Conservation (phyloP, 331 rosid species). For the Quercus lobata region DNA sequence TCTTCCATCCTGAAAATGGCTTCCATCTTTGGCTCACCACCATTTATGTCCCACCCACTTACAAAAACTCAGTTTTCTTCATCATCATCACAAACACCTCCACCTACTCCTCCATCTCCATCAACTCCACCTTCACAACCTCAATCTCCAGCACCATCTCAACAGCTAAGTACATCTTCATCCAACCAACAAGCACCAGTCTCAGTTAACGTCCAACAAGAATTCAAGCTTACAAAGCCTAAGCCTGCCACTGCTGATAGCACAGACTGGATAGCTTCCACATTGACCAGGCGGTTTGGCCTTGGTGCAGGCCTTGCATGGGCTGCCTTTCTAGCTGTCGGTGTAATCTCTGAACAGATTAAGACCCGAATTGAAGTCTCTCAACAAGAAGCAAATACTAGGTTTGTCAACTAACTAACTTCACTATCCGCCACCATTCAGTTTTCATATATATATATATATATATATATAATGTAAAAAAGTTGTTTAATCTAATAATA, state of each 20-base stretch:
- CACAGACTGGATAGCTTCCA: constrained; percentile 90
- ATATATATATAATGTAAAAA: too few species aligned
- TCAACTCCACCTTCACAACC: constrained; percentile 45
- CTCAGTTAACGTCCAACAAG: constrained; percentile 36
- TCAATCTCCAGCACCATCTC: constrained; percentile 36
- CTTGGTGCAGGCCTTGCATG: constrained; percentile 97
- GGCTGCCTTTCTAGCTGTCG: constrained; percentile 80
- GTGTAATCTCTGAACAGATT: constrained; percentile 86
- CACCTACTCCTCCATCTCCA: constrained; percentile 53
- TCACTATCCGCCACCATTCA: not conserved
- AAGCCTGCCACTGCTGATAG: constrained; percentile 52
- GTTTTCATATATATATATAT: not conserved
- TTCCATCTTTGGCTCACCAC: constrained; percentile 60
- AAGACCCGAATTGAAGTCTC: constrained; percentile 91
- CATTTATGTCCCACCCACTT: constrained; percentile 58
- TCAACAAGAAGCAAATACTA: constrained; percentile 74
- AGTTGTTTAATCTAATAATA: too few species aligned
- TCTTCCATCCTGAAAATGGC: constrained; percentile 51
- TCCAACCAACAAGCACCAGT: constrained; percentile 39
- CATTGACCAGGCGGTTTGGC: constrained; percentile 80
- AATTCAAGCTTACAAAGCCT: constrained; percentile 33
- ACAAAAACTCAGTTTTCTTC: constrained; percentile 54
- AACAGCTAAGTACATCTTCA: constrained; percentile 31
- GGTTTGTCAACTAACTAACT: constrained; percentile 37
- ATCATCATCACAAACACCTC: constrained; percentile 59